These are phyloP conservation scores for Fusarium sp. DNA, from an alignment of 2,329 filamentous ascomycete species.

Conservation along the genomic window DNA sequence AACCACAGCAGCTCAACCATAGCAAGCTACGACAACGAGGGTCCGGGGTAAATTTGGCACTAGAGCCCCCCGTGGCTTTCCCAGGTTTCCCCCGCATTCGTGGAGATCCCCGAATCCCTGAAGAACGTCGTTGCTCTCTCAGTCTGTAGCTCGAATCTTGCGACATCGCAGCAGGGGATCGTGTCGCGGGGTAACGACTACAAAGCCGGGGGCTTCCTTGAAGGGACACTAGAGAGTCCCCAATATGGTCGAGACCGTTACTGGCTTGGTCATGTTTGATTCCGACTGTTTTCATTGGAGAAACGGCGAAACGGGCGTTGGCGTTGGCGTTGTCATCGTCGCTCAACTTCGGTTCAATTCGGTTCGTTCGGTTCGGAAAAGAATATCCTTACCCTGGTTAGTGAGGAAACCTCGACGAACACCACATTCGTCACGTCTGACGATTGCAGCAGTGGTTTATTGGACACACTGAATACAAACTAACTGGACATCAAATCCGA, in stretches of 20 bases:
- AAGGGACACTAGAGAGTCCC: slow-evolving; percentile 4
- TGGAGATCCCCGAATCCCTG: slow-evolving; percentile 23
- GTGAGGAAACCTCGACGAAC: too few relatives aligned
- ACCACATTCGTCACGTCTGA: too few relatives aligned
- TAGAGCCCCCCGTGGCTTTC: slow-evolving; percentile 4
- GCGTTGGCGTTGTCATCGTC: slow-evolving; percentile 15
- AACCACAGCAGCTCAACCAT: slow-evolving; percentile 1
- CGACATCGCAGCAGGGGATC: neutral
- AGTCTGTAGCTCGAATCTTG: neutral
- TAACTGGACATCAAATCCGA: too few relatives aligned
- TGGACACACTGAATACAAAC: too few relatives aligned
- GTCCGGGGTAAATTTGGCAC: slow-evolving; percentile 30
- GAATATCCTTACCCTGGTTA: neutral
- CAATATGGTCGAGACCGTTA: slow-evolving; percentile 8
- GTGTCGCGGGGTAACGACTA: slow-evolving; percentile 15
- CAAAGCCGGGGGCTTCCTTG: neutral
- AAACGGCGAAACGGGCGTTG: neutral
- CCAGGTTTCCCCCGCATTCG: slow-evolving; percentile 23
- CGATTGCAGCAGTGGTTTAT: too few relatives aligned
- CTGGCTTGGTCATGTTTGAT: slow-evolving; percentile 12
- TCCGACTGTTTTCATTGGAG: slow-evolving; percentile 21
- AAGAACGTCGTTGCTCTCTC: slow-evolving; percentile 11
- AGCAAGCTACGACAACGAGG: slow-evolving; percentile 5
- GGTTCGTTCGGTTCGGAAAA: slow-evolving; percentile 18
- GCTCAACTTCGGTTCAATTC: slow-evolving; percentile 26